Percentiles rank a stretch among this genome's conserved stretches.
Evolutionary conservation across 148 eudicot species (phyloP).

Genomic region (Mesembryanthemum crystallinum): DNA sequence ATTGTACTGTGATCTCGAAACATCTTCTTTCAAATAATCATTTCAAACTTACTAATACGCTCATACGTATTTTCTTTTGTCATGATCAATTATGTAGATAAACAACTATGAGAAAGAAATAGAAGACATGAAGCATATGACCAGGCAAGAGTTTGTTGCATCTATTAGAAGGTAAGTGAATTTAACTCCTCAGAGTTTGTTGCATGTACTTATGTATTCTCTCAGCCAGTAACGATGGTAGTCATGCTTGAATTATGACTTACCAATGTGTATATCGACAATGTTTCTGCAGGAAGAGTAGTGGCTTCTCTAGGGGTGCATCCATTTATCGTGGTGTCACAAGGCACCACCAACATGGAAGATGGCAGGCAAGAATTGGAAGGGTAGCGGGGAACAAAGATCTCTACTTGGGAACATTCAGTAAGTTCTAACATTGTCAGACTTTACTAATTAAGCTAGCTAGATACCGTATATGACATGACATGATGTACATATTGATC

Average conservation of each 20-base stretch:
- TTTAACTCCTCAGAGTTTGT: too few relatives aligned
- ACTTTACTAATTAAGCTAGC: background rate
- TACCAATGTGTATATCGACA: background rate
- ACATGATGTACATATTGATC: background rate
- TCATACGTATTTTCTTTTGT: background rate
- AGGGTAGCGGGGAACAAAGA: slow-evolving; percentile 98
- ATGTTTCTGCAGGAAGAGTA: slow-evolving; percentile 80
- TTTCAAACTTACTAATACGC: too few relatives aligned
- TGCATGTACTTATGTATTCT: too few relatives aligned
- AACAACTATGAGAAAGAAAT: slow-evolving; percentile 91
- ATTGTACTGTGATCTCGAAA: too few relatives aligned
- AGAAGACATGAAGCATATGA: slow-evolving; percentile 98
- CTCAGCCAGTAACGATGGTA: too few relatives aligned
- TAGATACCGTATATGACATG: background rate
- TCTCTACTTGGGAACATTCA: slow-evolving; percentile 94
- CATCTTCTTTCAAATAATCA: background rate
- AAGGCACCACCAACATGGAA: slow-evolving; percentile 97
- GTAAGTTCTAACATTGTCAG: slow-evolving; percentile 39
- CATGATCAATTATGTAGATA: slow-evolving; percentile 43
- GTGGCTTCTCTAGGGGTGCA: slow-evolving; percentile 97
- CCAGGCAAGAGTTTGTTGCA: slow-evolving; percentile 94
- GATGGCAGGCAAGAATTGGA: slow-evolving; percentile 99
- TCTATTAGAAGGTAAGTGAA: slow-evolving; percentile 74
- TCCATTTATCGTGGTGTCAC: slow-evolving; percentile 98
- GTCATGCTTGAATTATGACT: background rate